A percentile compares a stretch with the other conserved stretches of the same genome.
Conservation (phyloP, 148 eudicot genomes). For the Dianthus caryophyllus region DNA sequence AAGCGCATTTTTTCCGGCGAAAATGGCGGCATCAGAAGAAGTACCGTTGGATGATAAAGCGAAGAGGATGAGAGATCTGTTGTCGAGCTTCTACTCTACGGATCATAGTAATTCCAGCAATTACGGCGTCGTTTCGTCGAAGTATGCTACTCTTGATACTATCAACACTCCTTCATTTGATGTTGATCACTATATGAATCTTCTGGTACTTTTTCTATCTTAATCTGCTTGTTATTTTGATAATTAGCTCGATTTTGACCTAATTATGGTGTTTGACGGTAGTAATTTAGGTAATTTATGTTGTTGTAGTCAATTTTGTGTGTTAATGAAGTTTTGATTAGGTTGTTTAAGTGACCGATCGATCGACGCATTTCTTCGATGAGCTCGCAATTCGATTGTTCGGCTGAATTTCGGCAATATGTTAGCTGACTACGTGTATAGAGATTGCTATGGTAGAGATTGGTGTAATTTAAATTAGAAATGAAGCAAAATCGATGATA, state of each 20-base stretch:
- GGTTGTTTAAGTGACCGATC: not conserved
- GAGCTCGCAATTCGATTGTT: not conserved
- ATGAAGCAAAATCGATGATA: not conserved
- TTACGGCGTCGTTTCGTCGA: slow-evolving; percentile 45
- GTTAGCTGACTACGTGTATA: not conserved
- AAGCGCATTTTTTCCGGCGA: slow-evolving; percentile 8
- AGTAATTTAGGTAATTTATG: not conserved
- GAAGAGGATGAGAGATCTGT: slow-evolving; percentile 93
- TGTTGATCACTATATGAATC: slow-evolving; percentile 87
- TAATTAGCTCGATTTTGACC: not conserved
- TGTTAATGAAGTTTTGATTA: not conserved
- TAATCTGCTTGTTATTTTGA: not conserved
- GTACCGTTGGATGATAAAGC: slow-evolving; percentile 80
- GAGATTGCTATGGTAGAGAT: not conserved
- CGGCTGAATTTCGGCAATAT: not conserved
- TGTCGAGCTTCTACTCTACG: slow-evolving; percentile 86
- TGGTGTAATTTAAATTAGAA: not conserved
- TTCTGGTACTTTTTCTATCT: slow-evolving; percentile 46
- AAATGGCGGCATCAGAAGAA: slow-evolving; percentile 41
- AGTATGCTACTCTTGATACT: slow-evolving; percentile 79
- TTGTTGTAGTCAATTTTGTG: not conserved
- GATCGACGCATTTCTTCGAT: not conserved
- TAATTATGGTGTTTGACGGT: not conserved
- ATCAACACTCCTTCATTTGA: slow-evolving; percentile 87
- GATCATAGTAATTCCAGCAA: slow-evolving; percentile 47